Percentiles rank a stretch among this genome's conserved stretches.
Evolutionary conservation across 192 early-diverging fungal species (phyloP).

Genomic region (Geosiphon pyriformis): DNA sequence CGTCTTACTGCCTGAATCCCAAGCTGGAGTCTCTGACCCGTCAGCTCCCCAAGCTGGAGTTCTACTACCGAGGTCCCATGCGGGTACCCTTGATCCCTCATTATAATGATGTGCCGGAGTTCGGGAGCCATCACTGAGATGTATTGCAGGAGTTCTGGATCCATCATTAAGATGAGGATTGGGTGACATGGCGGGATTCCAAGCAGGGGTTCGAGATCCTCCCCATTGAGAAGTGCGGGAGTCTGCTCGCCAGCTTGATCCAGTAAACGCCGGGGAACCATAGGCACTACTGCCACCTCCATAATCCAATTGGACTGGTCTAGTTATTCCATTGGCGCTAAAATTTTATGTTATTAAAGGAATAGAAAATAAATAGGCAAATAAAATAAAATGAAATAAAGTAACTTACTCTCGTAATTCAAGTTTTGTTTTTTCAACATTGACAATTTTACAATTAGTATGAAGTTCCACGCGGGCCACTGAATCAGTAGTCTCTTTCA

Average conservation of each 20-base stretch:
- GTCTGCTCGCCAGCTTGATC: conserved; percentile 11
- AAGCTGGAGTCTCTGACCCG: conserved; percentile 45
- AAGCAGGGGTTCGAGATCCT: conserved; percentile 47
- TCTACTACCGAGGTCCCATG: conserved; percentile 60
- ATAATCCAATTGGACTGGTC: conserved; percentile 33
- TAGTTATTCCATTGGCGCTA: conserved; percentile 42
- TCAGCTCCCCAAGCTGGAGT: conserved; percentile 34
- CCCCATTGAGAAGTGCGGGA: conserved; percentile 14
- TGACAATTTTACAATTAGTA: conserved; percentile 77
- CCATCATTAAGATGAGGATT: conserved; percentile 57
- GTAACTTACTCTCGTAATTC: conserved; percentile 48
- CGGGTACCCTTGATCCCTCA: conserved; percentile 53
- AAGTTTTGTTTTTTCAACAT: conserved; percentile 75
- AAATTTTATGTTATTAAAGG: not conserved
- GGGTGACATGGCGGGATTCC: conserved; percentile 53
- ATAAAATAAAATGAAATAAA: not conserved
- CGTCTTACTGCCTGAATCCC: conserved; percentile 51
- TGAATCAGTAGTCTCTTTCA: conserved; percentile 74
- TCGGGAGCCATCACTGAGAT: conserved; percentile 36
- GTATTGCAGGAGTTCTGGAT: conserved; percentile 42
- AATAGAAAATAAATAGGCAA: not conserved
- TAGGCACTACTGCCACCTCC: not conserved
- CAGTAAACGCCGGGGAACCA: not conserved
- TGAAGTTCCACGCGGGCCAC: conserved; percentile 87
- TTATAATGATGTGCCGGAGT: conserved; percentile 31